phyloP scores from a whole-genome alignment of 2,329 filamentous ascomycete species.

The Chaetomiaceae sp. region DNA sequence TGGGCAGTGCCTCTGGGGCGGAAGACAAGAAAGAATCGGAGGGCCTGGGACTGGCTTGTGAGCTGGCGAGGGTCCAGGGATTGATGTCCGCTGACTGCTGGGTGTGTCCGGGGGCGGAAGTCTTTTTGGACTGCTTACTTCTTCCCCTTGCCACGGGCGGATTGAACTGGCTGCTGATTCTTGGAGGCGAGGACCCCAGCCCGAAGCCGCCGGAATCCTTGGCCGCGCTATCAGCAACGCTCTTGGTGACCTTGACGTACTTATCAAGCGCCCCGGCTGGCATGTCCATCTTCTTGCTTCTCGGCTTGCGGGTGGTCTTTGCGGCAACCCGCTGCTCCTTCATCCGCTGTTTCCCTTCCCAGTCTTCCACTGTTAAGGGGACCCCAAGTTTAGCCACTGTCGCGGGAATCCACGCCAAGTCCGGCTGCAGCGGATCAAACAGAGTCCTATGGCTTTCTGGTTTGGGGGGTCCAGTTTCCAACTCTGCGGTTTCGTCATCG shows the following conservation, averaged over 20 bases:
- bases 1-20: constrained; percentile 1
- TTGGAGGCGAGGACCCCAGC: constrained; percentile 1
- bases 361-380: constrained; percentile 59
- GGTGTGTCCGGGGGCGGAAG: constrained; percentile 9
- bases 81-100: constrained; percentile 27
- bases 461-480: constrained; percentile 21
- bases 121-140: constrained; percentile 27
- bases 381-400: constrained; percentile 57
- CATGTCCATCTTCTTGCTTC: constrained; percentile 24
- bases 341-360: constrained; percentile 42
- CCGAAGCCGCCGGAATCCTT: constrained; percentile 4
- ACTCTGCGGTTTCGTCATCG: constrained; percentile 31
- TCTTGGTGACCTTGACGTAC: constrained; percentile 35
- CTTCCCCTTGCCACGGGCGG: constrained; percentile 7
- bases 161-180: neutral
- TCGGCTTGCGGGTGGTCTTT: constrained; percentile 16
- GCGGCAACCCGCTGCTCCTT: constrained; percentile 24
- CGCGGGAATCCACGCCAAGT: constrained; percentile 64
- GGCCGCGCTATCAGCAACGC: constrained; percentile 5
- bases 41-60: constrained; percentile 30
- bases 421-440: constrained; percentile 61
- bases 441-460: constrained; percentile 40
- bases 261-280: constrained; percentile 31
- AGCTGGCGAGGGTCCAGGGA: constrained; percentile 37
- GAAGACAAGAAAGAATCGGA: constrained; percentile 12